phyloP scores from a whole-genome alignment of 164 flowering plant species.

The Berberis thunbergii region DNA sequence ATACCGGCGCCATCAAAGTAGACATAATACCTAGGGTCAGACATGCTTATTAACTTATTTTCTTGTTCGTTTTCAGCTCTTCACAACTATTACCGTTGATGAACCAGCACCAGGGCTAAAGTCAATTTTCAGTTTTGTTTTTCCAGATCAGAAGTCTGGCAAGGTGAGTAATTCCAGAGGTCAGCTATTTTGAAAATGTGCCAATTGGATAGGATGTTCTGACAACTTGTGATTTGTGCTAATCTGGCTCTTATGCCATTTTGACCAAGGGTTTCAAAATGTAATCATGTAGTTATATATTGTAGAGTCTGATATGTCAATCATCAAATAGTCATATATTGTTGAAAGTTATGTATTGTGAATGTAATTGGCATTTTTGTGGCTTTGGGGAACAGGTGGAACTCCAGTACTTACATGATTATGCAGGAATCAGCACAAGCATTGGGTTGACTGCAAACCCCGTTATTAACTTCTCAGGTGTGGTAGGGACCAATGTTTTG shows the following conservation, averaged over 20 bases:
- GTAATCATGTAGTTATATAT: too few relatives aligned
- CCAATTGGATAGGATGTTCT: too few relatives aligned
- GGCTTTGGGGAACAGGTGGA: background rate
- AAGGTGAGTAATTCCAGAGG: background rate
- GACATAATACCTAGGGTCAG: too few relatives aligned
- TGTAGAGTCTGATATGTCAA: background rate
- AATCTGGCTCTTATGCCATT: too few relatives aligned
- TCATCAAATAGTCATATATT: background rate
- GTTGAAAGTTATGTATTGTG: background rate
- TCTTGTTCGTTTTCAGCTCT: slow-evolving; percentile 31
- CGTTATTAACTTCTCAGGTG: background rate
- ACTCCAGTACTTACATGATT: background rate
- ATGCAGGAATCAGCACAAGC: background rate
- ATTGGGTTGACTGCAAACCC: slow-evolving; percentile 2
- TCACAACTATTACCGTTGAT: slow-evolving; percentile 47
- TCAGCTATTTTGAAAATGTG: too few relatives aligned
- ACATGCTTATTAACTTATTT: too few relatives aligned
- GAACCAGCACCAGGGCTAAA: background rate
- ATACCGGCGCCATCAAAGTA: background rate
- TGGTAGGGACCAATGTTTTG: background rate
- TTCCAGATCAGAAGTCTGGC: background rate
- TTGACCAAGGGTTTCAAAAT: too few relatives aligned
- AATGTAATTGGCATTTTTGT: background rate
- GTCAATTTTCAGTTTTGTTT: background rate
- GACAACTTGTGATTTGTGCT: too few relatives aligned